Conservation (phyloP, 139 green algal species). For the Tetraselmis striata region DNA sequence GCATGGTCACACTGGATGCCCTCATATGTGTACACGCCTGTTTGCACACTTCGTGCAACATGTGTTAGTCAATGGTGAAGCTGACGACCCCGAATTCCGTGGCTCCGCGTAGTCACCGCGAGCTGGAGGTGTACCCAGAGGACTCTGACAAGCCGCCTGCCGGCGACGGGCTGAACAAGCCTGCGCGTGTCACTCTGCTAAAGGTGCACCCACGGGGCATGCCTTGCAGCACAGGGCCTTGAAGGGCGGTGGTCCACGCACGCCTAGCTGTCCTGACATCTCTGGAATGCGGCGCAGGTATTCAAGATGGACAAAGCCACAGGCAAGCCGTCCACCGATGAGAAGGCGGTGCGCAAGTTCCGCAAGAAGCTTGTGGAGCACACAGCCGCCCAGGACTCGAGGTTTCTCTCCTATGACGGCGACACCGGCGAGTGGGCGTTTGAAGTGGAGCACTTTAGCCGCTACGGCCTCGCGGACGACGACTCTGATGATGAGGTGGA, state of each 20-base stretch:
- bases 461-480: slow-evolving; percentile 64
- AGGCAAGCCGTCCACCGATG: slow-evolving; percentile 36
- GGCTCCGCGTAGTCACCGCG: slow-evolving; percentile 9
- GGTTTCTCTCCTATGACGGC: slow-evolving; percentile 73
- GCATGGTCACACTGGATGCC: too few relatives aligned
- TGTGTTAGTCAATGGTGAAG: too few relatives aligned
- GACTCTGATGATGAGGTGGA: slow-evolving; percentile 43
- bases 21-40: too few relatives aligned
- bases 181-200: slow-evolving; percentile 69
- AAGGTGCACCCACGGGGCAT: too few relatives aligned
- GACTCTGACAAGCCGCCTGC: slow-evolving; percentile 57
- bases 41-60: too few relatives aligned
- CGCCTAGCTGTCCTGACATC: too few relatives aligned
- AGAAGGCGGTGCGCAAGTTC: slow-evolving; percentile 35
- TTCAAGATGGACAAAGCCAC: slow-evolving; percentile 54
- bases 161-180: slow-evolving; percentile 74
- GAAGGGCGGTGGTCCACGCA: too few relatives aligned
- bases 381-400: slow-evolving; percentile 55
- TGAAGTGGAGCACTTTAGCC: slow-evolving; percentile 88
- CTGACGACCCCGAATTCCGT: too few relatives aligned
- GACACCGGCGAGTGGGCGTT: slow-evolving; percentile 75
- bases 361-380: slow-evolving; percentile 40
- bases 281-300: slow-evolving; percentile 15
- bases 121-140: slow-evolving; percentile 70
- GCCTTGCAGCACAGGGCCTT: too few relatives aligned